Evolutionary conservation across 768 basidiomycete species (phyloP).

Genomic region (Lentinula edodes): DNA sequence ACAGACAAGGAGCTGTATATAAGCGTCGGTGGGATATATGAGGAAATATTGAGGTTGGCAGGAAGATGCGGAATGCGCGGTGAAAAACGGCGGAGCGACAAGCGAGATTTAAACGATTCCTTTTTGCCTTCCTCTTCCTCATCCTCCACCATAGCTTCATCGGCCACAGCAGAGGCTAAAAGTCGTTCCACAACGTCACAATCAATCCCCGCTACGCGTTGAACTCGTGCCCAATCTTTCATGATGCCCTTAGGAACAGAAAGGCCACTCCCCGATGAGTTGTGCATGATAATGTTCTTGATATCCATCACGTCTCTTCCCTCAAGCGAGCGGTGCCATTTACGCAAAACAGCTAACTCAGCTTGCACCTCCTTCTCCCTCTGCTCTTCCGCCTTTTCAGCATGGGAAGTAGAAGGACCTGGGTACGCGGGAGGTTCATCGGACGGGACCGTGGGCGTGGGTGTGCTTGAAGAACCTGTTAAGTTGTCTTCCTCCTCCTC

Average conservation of each 20-base stretch:
- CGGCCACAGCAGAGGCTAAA: neutral
- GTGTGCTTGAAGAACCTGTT: constrained; percentile 60
- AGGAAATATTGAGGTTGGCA: constrained; percentile 23
- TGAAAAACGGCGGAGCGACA: constrained; percentile 13
- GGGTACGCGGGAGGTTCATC: constrained; percentile 73
- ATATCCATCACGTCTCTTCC: neutral
- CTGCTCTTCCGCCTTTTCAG: constrained; percentile 44
- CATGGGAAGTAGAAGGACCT: constrained; percentile 35
- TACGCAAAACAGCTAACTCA: neutral
- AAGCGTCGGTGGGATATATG: constrained; percentile 32
- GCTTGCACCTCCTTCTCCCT: constrained; percentile 15
- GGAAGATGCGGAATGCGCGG: constrained; percentile 14
- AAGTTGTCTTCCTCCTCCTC: constrained; percentile 35
- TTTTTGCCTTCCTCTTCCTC: neutral
- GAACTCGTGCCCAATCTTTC: constrained; percentile 2
- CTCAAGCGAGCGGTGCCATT: neutral
- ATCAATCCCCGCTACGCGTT: constrained; percentile 34
- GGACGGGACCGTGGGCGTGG: constrained; percentile 66
- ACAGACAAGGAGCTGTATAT: constrained; percentile 62
- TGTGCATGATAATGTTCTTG: neutral
- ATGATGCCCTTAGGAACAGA: neutral
- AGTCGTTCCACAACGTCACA: constrained; percentile 49
- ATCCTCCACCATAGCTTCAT: constrained; percentile 19
- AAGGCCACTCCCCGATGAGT: neutral
- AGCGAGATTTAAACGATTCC: constrained; percentile 8